A percentile compares a stretch with the other conserved stretches of the same genome.
Evolutionary conservation across 1,284 basidiomycete genomes (phyloP).

Genomic region (Golubevia sp.): DNA sequence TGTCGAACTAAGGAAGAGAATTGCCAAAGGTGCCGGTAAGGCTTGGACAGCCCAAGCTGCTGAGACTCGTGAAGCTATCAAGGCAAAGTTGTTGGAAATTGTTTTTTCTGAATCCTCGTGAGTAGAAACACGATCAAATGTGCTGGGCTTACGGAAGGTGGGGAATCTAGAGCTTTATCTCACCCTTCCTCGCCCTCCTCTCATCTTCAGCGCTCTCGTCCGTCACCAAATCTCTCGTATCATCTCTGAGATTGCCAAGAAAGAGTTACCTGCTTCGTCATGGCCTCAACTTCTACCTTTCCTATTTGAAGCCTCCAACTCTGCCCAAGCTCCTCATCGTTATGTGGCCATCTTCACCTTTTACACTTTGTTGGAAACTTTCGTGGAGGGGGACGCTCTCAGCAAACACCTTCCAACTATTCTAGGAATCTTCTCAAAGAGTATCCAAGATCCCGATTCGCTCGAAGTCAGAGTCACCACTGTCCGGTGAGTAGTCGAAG

Average conservation of each 20-base stretch:
- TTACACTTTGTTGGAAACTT: constrained; percentile 86
- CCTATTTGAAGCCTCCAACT: constrained; percentile 78
- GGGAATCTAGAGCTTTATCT: neutral
- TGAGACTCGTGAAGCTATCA: constrained; percentile 80
- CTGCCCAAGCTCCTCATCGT: constrained; percentile 74
- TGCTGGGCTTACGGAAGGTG: neutral
- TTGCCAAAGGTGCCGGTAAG: constrained; percentile 77
- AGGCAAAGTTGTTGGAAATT: constrained; percentile 78
- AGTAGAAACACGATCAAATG: constrained; percentile 50
- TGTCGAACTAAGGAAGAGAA: constrained; percentile 95
- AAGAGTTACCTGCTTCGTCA: constrained; percentile 79
- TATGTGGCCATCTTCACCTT: constrained; percentile 91
- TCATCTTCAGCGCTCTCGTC: constrained; percentile 73
- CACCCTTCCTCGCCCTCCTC: constrained; percentile 4
- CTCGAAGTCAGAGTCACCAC: constrained; percentile 90
- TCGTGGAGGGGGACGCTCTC: constrained; percentile 77
- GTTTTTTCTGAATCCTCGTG: constrained; percentile 80
- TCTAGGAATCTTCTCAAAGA: constrained; percentile 78
- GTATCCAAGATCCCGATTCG: constrained; percentile 85
- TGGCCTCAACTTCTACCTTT: constrained; percentile 91
- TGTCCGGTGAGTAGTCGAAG: constrained; percentile 63
- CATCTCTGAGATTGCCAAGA: constrained; percentile 86
- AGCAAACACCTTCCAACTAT: constrained; percentile 77
- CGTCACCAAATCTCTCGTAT: constrained; percentile 79
- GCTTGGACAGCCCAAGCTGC: constrained; percentile 80